Base-by-base conservation (phyloP, 345 rosid species). In the Camelina laxa region DNA sequence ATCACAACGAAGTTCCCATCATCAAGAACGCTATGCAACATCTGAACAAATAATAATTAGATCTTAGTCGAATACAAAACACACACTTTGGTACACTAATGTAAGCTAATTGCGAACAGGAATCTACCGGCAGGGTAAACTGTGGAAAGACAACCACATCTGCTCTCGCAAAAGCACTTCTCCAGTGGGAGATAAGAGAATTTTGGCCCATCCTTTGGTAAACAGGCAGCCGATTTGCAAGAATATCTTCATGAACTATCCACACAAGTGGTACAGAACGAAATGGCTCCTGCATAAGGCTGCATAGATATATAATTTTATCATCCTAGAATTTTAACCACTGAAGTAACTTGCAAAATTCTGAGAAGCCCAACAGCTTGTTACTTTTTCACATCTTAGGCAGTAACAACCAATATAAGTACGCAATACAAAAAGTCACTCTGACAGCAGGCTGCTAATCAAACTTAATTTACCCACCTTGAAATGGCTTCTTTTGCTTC, bases 231-330 rank as follows among this genome's bases (percentile, higher is more conserved):
- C 86, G 91, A 79, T 81, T 84, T 71, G 96, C 96, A 75, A 92
- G 98, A 49, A 80, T 69, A 77, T 87, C 96, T 74, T 96, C 99
- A 78, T 91, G 97, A 78, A 96, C 79, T 76, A 91, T 86, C 99
- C 98, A 96, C 82, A 96, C 76, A 77, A 92, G 85, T 54, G 98
- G 96, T 77, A 92, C 79, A 22, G 90, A 87, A 85, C 76, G 86
- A 85, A 96, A 92, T 68, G 98, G 98, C 87, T 90, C 98, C 90
- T 88, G 96, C 97, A 85, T 89, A 73, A 96, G 96, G 94, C 99
- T 92, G 98, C 94, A 92, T 76, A 82, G 62, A 89, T 84, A 85
- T 84, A 75, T 67, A 82, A 80, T 79, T 86, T 85, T 84, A 84
- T 84, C 74, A 83, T 67, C 82, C 79, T 65, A 81, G 83, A 68